Evolutionary conservation across 2,329 filamentous ascomycete species (phyloP).

Genomic region (Alternaria arborescens): DNA sequence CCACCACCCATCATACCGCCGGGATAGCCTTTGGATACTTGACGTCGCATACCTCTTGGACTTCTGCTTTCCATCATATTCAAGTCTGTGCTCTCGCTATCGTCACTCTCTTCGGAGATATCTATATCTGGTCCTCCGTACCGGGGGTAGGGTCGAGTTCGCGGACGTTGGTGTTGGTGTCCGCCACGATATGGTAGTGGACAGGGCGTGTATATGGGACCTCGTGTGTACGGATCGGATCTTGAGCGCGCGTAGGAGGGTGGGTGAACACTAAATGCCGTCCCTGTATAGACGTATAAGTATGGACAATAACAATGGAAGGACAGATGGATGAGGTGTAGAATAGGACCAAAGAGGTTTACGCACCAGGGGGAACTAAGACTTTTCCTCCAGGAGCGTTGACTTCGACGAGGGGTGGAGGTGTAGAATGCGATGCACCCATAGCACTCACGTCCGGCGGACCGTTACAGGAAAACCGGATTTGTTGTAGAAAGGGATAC

Average conservation of each 20-base stretch:
- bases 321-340: neutral
- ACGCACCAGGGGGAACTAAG: slow-evolving; percentile 28
- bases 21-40: neutral
- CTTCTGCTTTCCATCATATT: neutral
- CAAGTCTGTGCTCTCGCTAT: slow-evolving; percentile 7
- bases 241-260: neutral
- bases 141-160: neutral
- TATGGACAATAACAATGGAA: neutral
- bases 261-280: slow-evolving; percentile 16
- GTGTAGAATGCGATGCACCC: slow-evolving; percentile 33
- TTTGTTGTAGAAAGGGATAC: neutral
- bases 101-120: slow-evolving; percentile 9
- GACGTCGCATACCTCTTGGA: slow-evolving; percentile 2
- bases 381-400: slow-evolving; percentile 28
- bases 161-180: neutral
- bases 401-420: slow-evolving; percentile 36
- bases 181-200: neutral
- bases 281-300: neutral
- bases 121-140: slow-evolving; percentile 5
- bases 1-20: slow-evolving; percentile 6
- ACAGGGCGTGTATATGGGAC: slow-evolving; percentile 9
- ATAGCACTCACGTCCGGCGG: slow-evolving; percentile 17
- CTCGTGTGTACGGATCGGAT: neutral
- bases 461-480: neutral
- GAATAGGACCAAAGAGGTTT: neutral